Evolutionary conservation across 352 stramenopile genomes (phyloP).

Genomic region (Phytophthora cryptogea): DNA sequence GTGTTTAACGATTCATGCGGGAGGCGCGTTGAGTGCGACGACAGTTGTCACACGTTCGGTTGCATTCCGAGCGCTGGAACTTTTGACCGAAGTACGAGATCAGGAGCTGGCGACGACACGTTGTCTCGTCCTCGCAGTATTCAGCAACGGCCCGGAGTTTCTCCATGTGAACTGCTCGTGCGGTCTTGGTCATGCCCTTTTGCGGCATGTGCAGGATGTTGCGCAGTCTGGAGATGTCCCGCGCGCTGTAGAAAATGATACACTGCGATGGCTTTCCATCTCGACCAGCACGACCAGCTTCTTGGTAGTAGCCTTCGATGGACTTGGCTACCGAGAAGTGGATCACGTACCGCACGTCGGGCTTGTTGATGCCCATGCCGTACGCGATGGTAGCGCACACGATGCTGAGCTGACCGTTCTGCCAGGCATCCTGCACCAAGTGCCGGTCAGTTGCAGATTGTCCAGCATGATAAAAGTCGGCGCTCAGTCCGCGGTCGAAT

Average conservation of each 20-base stretch:
- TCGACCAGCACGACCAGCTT: constrained; percentile 95
- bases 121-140: constrained; percentile 80
- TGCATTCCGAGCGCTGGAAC: constrained; percentile 69
- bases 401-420: constrained; percentile 82
- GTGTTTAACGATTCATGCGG: constrained; percentile 20
- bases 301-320: constrained; percentile 99
- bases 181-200: constrained; percentile 81
- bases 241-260: constrained; percentile 88
- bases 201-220: constrained; percentile 78
- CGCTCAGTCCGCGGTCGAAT: constrained; percentile 83
- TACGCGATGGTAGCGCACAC: constrained; percentile 97
- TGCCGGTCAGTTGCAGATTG: constrained; percentile 79
- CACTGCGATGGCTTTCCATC: constrained; percentile 94
- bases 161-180: constrained; percentile 68
- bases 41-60: constrained; percentile 73
- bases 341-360: constrained; percentile 93
- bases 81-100: constrained; percentile 83
- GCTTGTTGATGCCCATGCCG: constrained; percentile 96
- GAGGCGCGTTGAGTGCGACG: constrained; percentile 42
- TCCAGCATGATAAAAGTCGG: constrained; percentile 93
- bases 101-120: constrained; percentile 72
- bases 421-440: constrained; percentile 79
- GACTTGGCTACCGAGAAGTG: constrained; percentile 93
- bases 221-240: constrained; percentile 86
- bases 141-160: constrained; percentile 81